phyloP scores from a whole-genome alignment of 345 rosid genomes.

The Citrus australasica region DNA sequence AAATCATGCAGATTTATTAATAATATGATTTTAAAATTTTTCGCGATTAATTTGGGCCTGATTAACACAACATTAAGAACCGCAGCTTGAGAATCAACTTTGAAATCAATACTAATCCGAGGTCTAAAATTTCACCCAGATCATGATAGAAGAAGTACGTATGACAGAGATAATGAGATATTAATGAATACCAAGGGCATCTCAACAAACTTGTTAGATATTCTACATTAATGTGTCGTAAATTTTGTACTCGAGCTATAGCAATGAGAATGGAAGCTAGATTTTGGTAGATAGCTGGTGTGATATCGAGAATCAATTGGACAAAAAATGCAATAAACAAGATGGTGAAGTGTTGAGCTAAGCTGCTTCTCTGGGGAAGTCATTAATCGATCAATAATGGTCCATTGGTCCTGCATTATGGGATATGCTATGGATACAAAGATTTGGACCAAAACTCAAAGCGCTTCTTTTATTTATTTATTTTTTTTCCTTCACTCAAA shows the following conservation, averaged over 20 bases:
- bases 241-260: not conserved
- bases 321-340: not conserved
- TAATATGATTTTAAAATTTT: too few relatives aligned
- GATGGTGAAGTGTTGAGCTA: not conserved
- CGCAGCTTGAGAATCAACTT: too few relatives aligned
- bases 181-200: too few relatives aligned
- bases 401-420: not conserved
- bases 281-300: too few relatives aligned
- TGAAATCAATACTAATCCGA: too few relatives aligned
- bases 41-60: not conserved
- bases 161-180: too few relatives aligned
- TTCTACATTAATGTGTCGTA: not conserved
- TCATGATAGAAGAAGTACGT: too few relatives aligned
- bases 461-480: not conserved
- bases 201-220: not conserved
- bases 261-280: not conserved
- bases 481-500: too few relatives aligned
- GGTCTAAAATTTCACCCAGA: too few relatives aligned
- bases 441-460: not conserved
- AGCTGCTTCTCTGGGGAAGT: not conserved
- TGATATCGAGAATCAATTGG: not conserved
- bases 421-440: not conserved
- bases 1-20: too few relatives aligned
- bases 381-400: not conserved
- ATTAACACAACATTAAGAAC: too few relatives aligned